Evolutionary conservation across 192 early-diverging fungal species (phyloP).

Genomic region (Coemansia sp.): DNA sequence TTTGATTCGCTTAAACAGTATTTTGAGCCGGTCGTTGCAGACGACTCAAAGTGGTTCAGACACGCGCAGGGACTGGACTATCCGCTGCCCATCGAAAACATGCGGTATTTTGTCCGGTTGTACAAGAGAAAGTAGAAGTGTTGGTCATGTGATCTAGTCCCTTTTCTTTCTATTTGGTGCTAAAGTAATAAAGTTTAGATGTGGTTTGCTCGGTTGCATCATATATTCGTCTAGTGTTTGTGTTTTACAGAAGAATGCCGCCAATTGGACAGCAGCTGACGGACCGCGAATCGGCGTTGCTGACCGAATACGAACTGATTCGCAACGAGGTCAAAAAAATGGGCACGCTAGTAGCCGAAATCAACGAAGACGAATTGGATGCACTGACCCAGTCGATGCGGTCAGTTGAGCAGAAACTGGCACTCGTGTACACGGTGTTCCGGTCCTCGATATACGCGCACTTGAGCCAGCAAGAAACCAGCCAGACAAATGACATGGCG

Average conservation of each 20-base stretch:
- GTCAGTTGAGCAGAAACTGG: conserved; percentile 51
- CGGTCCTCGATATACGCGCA: conserved; percentile 53
- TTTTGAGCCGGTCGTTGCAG: conserved; percentile 64
- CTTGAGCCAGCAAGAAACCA: conserved; percentile 43
- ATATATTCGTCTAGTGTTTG: background rate
- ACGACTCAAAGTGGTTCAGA: conserved; percentile 78
- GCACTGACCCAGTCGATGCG: conserved; percentile 53
- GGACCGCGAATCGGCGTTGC: conserved; percentile 44
- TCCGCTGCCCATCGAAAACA: conserved; percentile 81
- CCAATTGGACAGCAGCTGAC: conserved; percentile 44
- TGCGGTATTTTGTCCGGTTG: conserved; percentile 88
- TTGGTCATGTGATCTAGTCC: background rate
- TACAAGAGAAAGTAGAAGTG: conserved; percentile 66
- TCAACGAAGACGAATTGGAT: conserved; percentile 51
- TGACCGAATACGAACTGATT: conserved; percentile 54
- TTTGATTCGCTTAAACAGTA: conserved; percentile 72
- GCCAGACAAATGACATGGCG: conserved; percentile 17
- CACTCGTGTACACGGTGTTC: conserved; percentile 52
- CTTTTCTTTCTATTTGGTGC: background rate
- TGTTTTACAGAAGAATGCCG: conserved; percentile 9
- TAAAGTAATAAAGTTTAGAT: background rate
- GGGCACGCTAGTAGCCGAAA: conserved; percentile 45
- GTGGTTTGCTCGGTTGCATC: too few species aligned
- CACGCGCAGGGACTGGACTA: conserved; percentile 69
- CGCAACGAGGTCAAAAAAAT: conserved; percentile 53